Evolutionary conservation across 2,329 filamentous ascomycete genomes (phyloP).

Genomic region (Cercospora sp.): DNA sequence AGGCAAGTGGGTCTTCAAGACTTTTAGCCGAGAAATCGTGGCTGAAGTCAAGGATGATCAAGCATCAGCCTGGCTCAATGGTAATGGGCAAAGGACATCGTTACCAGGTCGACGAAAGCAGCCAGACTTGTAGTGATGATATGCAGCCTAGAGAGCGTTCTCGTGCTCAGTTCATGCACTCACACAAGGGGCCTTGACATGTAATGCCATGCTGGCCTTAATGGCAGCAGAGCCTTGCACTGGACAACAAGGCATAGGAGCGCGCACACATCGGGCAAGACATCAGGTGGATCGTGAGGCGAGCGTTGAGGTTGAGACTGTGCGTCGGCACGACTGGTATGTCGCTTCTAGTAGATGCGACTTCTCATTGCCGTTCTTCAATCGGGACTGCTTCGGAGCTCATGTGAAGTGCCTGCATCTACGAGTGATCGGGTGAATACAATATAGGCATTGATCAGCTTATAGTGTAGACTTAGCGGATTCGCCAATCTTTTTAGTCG

Average conservation of each 20-base stretch:
- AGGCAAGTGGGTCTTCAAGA: not conserved
- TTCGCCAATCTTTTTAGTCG: not conserved
- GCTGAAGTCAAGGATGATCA: constrained; percentile 8
- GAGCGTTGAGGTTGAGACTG: not conserved
- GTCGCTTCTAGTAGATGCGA: not conserved
- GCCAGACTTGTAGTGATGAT: not conserved
- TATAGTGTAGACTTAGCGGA: not conserved
- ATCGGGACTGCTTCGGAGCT: not conserved
- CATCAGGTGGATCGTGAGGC: not conserved
- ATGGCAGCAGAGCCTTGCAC: not conserved
- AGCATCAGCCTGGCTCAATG: not conserved
- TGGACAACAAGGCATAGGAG: not conserved
- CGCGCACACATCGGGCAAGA: not conserved
- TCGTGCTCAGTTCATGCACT: not conserved
- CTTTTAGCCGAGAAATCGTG: constrained; percentile 4
- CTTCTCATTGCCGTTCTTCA: not conserved
- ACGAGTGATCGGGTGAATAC: not conserved
- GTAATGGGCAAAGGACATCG: not conserved
- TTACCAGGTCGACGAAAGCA: not conserved
- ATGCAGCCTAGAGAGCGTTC: not conserved
- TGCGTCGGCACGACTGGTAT: not conserved
- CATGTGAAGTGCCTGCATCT: not conserved
- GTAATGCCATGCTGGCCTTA: not conserved
- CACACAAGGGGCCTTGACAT: not conserved
- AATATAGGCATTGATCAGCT: not conserved